Conservation (phyloP, 768 basidiomycete genomes). For the Trametes sanguinea region DNA sequence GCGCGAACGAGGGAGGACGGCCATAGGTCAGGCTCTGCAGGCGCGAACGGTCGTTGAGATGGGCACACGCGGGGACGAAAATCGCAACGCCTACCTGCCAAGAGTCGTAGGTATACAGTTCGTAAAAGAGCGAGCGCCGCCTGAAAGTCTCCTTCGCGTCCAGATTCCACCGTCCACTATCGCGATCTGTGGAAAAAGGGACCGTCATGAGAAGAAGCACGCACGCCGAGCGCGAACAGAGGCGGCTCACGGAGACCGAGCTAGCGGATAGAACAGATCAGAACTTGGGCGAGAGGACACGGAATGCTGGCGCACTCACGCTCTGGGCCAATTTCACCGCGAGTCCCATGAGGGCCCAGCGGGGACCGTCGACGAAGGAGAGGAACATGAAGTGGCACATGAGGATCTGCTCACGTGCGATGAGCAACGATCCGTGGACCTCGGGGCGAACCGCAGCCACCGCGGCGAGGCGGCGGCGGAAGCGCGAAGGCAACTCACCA, state of each 20-base stretch:
- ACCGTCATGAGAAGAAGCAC: background rate
- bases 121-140: constrained; percentile 63
- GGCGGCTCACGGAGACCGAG: constrained; percentile 63
- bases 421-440: constrained; percentile 32
- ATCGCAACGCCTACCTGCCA: constrained; percentile 59
- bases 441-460: constrained; percentile 22
- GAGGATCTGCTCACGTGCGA: constrained; percentile 47
- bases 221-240: constrained; percentile 1
- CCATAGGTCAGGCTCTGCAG: constrained; percentile 69
- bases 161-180: constrained; percentile 66
- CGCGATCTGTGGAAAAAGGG: constrained; percentile 50
- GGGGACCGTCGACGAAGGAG: constrained; percentile 52
- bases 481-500: constrained; percentile 44
- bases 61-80: background rate
- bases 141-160: constrained; percentile 56
- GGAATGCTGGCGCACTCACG: constrained; percentile 40
- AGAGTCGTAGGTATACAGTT: constrained; percentile 66
- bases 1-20: constrained; percentile 65
- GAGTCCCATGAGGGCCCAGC: constrained; percentile 73
- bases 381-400: constrained; percentile 53
- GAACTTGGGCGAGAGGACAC: constrained; percentile 18
- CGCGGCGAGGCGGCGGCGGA: background rate
- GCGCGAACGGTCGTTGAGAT: constrained; percentile 7
- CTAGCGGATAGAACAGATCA: constrained; percentile 36
- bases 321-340: constrained; percentile 71